Evolutionary conservation across 2,329 filamentous ascomycete genomes (phyloP).

Genomic region (Teratosphaeria destructans): DNA sequence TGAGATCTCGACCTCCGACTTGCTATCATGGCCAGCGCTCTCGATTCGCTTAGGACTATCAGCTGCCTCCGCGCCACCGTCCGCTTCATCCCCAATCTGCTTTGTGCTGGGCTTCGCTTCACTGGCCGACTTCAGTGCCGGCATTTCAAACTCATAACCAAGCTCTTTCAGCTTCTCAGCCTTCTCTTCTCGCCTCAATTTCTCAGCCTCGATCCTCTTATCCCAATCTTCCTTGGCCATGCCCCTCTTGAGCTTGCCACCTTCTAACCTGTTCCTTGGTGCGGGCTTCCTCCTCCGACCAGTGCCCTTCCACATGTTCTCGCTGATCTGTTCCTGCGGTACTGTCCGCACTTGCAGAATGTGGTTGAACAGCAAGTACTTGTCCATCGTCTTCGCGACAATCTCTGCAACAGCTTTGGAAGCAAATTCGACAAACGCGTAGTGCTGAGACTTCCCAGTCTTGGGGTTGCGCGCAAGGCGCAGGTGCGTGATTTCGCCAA

Average conservation of each 20-base stretch:
- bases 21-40: background rate
- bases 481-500: constrained; percentile 68
- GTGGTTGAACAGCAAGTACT: constrained; percentile 90
- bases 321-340: constrained; percentile 65
- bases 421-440: constrained; percentile 83
- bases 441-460: constrained; percentile 86
- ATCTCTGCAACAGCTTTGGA: constrained; percentile 74
- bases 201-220: constrained; percentile 62
- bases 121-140: constrained; percentile 56
- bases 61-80: constrained; percentile 5
- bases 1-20: constrained; percentile 3
- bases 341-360: constrained; percentile 80
- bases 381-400: constrained; percentile 92
- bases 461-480: constrained; percentile 84
- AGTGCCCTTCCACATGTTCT: constrained; percentile 69
- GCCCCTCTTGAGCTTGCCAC: constrained; percentile 61
- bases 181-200: constrained; percentile 57
- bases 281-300: constrained; percentile 74
- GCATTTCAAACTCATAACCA: constrained; percentile 74
- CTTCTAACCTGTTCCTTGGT: constrained; percentile 79
- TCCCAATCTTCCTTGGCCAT: constrained; percentile 69
- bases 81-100: constrained; percentile 20
- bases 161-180: constrained; percentile 65
- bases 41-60: background rate
- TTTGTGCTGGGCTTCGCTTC: constrained; percentile 36